Evolutionary conservation across 225 moss, liverwort and hornwort genomes (phyloP).

Genomic region (Pseudoscleropodium purum): DNA sequence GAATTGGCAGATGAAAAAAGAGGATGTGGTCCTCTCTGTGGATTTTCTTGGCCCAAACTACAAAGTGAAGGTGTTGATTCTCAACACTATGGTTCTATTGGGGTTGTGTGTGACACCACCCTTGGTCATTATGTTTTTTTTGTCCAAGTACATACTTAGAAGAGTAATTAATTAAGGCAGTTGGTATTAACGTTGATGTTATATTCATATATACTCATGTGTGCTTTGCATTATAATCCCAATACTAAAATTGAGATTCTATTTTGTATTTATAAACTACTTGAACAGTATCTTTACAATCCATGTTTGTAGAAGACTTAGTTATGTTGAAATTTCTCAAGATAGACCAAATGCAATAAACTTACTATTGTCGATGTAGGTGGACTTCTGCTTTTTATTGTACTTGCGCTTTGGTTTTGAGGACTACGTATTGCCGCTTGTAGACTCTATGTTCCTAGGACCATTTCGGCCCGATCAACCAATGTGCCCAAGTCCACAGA

Average conservation of each 20-base stretch:
- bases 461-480: no score
- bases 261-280: not conserved
- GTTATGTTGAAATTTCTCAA: not conserved
- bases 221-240: not conserved
- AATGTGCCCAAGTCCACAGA: no score
- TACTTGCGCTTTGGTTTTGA: no score
- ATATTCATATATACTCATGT: not conserved
- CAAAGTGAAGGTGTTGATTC: constrained; percentile 57
- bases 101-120: not conserved
- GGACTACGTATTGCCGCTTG: no score
- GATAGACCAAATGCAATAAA: not conserved
- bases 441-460: no score
- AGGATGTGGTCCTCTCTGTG: constrained; percentile 55
- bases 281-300: not conserved
- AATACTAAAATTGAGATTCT: not conserved
- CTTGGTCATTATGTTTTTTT: not conserved
- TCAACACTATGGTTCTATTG: not conserved
- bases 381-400: no score
- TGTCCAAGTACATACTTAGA: not conserved
- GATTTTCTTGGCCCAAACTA: constrained; percentile 74
- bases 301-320: not conserved
- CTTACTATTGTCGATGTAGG: no score
- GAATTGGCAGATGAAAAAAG: constrained; percentile 51
- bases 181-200: not conserved
- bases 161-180: not conserved